Percentiles rank a stretch among this genome's conserved stretches.
These are phyloP conservation scores for Ocimum tenuiflorum DNA, from an alignment of 257 asterid genomes.

Conservation along the genomic window DNA sequence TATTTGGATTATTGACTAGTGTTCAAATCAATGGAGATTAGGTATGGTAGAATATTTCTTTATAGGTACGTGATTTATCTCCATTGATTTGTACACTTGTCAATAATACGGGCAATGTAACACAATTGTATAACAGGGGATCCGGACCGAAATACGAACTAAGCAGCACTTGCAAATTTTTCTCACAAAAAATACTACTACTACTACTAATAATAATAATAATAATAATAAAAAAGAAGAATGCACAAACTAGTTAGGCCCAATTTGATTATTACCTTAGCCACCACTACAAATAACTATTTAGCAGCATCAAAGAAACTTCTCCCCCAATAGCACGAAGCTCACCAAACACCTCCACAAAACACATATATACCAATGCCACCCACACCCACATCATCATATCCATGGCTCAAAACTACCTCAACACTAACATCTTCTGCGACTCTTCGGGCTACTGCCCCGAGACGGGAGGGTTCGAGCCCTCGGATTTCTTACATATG, in stretches of 20 bases:
- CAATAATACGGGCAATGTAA: too few species aligned
- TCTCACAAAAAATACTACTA: too few species aligned
- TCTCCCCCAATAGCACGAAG: slow-evolving; percentile 47
- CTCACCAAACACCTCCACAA: slow-evolving; percentile 24
- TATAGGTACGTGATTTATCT: too few species aligned
- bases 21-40: too few species aligned
- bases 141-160: too few species aligned
- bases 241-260: slow-evolving; percentile 9
- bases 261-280: slow-evolving; percentile 25
- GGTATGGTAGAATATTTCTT: too few species aligned
- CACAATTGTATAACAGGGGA: too few species aligned
- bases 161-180: too few species aligned
- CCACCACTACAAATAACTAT: slow-evolving; percentile 40
- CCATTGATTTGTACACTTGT: too few species aligned
- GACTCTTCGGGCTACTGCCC: slow-evolving; percentile 5
- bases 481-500: slow-evolving; percentile 38
- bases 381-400: slow-evolving; percentile 1
- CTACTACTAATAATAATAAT: neutral
- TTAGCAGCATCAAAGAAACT: slow-evolving; percentile 49
- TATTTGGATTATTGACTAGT: too few species aligned
- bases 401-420: slow-evolving; percentile 35
- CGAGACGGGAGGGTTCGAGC: neutral
- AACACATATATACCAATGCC: neutral
- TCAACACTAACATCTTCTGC: slow-evolving; percentile 16
- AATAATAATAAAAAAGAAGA: neutral